Percentiles rank a stretch among this genome's conserved stretches.
These are phyloP conservation scores for Erodium chrysanthum DNA, from an alignment of 441 rosid species.

Conservation along the genomic window DNA sequence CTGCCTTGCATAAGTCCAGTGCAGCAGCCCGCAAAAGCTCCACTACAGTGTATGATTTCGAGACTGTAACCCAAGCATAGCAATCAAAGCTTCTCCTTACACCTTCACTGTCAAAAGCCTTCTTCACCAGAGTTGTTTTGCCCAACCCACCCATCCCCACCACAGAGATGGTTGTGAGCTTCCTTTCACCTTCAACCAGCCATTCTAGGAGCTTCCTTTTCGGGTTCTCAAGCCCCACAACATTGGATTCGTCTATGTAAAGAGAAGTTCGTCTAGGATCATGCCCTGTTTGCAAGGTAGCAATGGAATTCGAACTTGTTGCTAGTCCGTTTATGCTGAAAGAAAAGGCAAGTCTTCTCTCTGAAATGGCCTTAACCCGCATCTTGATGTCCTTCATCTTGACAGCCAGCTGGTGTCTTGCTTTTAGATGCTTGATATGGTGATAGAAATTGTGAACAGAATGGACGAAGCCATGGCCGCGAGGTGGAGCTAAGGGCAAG, in stretches of 20 bases:
- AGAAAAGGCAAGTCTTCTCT: slow-evolving; percentile 1
- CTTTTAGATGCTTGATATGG: slow-evolving; percentile 12
- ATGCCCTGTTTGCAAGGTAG: neutral
- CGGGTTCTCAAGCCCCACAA: slow-evolving; percentile 13
- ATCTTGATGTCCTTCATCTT: slow-evolving; percentile 4
- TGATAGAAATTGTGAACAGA: neutral
- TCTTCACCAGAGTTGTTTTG: neutral
- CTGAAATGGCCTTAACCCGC: neutral
- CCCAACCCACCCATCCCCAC: slow-evolving; percentile 4
- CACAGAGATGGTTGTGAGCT: slow-evolving; percentile 6
- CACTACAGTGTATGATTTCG: neutral
- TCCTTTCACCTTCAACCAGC: neutral
- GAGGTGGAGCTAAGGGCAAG: slow-evolving; percentile 1
- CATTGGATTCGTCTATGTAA: neutral
- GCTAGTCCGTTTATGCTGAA: neutral
- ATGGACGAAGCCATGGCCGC: neutral
- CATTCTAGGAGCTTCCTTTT: slow-evolving; percentile 1
- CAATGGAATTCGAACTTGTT: slow-evolving; percentile 2
- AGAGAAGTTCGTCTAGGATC: slow-evolving; percentile 15
- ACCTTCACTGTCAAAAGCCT: slow-evolving; percentile 1
- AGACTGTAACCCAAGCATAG: slow-evolving; percentile 1
- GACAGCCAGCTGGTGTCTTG: slow-evolving; percentile 11
- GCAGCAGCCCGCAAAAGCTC: slow-evolving; percentile 6
- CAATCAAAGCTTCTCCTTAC: slow-evolving; percentile 8
- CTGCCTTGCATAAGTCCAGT: neutral